Evolutionary conservation across 768 basidiomycete species (phyloP), one percentile per base, ranked within the genome.

Genomic region (Rhodotorula babjevae): DNA sequence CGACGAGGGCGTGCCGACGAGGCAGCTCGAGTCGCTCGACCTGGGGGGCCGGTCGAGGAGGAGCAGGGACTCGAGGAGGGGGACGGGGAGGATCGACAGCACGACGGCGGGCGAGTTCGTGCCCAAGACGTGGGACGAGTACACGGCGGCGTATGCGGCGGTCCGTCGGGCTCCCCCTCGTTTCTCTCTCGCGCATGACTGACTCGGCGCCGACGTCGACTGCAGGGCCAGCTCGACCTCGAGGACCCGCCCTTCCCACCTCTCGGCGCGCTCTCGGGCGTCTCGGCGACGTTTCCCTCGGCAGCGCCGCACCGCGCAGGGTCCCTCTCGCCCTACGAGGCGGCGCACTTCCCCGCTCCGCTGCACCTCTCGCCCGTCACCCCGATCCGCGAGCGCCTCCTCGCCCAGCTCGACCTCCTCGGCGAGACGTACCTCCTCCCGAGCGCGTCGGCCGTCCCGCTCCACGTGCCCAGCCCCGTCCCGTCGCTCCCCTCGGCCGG

Each of bases 341-440:
- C 53, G 2, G 56, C 66, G 5, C 66, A 67, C 57, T 72, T 72
- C 46, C 58, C 66, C 2, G 71, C 71, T 0, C 71, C 71, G 2
- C 58, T 72, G 19, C n/a, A 61, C 44, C 66, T 60, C 3, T 67
- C 71, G 7, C 56, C 49, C 29, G 5, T 65, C 33, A 59, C 71
- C 0, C 62, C 66, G 29, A 58, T 68, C 21, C 71, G 71, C 18
- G 66, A 72, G 14, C 56, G 66, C 16, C 57, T 72, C 36, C 36
- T 72, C 49, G 49, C 62, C 14, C 44, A 40, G 15, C 71, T 72
- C 52, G 71, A 72, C 46, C 57, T 72, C 25, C 71, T 72, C 50
- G 71, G 71, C 47, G 57, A 65, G 64, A 40, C 19, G 3, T 63
- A 58, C 57, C 7, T 57, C 19, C 56, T 57, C 9, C 23, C 56